Conservation (phyloP, 768 basidiomycete species). For the Leccinum uliginosum region DNA sequence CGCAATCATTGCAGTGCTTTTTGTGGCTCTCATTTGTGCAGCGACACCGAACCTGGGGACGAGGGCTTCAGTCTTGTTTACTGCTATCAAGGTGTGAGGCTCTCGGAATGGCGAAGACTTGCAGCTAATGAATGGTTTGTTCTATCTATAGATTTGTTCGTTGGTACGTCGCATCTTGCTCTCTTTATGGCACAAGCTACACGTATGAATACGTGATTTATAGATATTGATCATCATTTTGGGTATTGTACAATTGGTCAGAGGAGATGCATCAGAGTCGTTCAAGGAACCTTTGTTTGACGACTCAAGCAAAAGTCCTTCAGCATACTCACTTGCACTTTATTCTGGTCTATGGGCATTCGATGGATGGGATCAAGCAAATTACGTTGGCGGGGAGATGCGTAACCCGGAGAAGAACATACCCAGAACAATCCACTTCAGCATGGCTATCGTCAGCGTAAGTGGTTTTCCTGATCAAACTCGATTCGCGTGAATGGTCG, state of each 20-base stretch:
- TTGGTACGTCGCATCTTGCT: slow-evolving; percentile 44
- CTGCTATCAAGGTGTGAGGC: slow-evolving; percentile 67
- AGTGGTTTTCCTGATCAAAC: slow-evolving; percentile 19
- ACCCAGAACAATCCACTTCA: slow-evolving; percentile 84
- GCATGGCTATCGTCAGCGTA: slow-evolving; percentile 80
- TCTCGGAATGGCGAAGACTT: slow-evolving; percentile 1
- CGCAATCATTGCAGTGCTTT: slow-evolving; percentile 64
- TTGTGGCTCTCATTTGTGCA: slow-evolving; percentile 76
- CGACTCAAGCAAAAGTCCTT: slow-evolving; percentile 72
- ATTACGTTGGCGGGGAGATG: slow-evolving; percentile 91
- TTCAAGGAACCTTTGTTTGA: slow-evolving; percentile 66
- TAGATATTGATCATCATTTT: slow-evolving; percentile 71
- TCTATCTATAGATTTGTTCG: slow-evolving; percentile 48
- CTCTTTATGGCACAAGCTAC: not conserved
- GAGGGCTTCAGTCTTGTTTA: slow-evolving; percentile 82
- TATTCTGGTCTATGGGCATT: slow-evolving; percentile 96
- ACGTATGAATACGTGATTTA: not conserved
- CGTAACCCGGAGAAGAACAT: slow-evolving; percentile 78
- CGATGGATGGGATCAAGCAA: slow-evolving; percentile 94
- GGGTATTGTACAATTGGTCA: slow-evolving; percentile 70
- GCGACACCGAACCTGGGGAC: slow-evolving; percentile 75
- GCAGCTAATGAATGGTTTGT: not conserved
- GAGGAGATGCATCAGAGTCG: slow-evolving; percentile 67
- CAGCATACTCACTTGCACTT: slow-evolving; percentile 85
- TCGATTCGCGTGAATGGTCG: not conserved